These are phyloP conservation scores for Erucastrum elatum DNA, from an alignment of 345 rosid species.

Conservation along the genomic window DNA sequence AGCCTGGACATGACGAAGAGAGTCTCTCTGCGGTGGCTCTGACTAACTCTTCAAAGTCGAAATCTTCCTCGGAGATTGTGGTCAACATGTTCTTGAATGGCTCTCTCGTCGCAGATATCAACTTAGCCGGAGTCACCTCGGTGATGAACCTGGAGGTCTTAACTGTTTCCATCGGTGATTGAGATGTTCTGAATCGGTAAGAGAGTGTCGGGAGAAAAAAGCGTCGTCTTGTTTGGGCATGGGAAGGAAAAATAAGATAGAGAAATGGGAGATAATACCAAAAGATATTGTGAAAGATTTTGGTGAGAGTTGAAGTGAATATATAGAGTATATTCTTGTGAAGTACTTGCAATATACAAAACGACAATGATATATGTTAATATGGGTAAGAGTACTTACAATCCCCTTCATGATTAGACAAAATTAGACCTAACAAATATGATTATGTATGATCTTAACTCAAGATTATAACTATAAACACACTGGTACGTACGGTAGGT, in stretches of 20 bases:
- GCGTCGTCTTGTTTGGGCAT: constrained; percentile 25
- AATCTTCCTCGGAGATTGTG: constrained; percentile 54
- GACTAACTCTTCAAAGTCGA: constrained; percentile 34
- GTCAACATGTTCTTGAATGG: constrained; percentile 46
- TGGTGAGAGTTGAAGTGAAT: constrained; percentile 15
- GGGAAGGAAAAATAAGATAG: neutral
- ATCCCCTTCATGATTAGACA: neutral
- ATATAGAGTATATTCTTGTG: constrained; percentile 14
- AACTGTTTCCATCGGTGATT: constrained; percentile 28
- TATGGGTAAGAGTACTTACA: neutral
- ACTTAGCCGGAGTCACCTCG: constrained; percentile 51
- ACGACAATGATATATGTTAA: constrained; percentile 2
- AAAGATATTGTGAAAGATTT: constrained; percentile 7
- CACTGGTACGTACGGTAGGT: constrained; percentile 11
- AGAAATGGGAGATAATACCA: neutral
- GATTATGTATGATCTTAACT: neutral
- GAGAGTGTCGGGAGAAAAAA: constrained; percentile 14
- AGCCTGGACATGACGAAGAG: constrained; percentile 33
- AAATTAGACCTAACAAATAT: constrained; percentile 2
- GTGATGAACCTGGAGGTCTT: constrained; percentile 41
- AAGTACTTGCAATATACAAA: neutral
- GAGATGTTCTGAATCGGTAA: neutral
- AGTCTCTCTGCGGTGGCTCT: constrained; percentile 31
- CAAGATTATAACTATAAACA: neutral
- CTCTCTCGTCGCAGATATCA: constrained; percentile 42